Percentiles rank a stretch among this genome's conserved stretches.
phyloP scores from a whole-genome alignment of 2,329 filamentous ascomycete genomes.

The Pseudocercospora pini-densiflorae region DNA sequence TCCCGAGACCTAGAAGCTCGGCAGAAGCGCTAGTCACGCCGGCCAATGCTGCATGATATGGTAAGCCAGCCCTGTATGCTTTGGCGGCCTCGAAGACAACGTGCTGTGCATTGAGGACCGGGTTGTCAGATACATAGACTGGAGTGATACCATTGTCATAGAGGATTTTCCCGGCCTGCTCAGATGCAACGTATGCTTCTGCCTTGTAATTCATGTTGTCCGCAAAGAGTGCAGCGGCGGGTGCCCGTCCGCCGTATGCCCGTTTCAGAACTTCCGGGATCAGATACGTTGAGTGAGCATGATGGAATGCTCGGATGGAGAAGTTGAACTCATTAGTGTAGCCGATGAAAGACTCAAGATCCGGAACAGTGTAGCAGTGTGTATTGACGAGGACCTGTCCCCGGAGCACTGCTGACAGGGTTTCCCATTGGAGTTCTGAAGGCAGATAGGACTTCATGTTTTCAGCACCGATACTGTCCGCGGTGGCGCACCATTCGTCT shows the following conservation, averaged over 20 bases:
- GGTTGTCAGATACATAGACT: slow-evolving; percentile 73
- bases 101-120: slow-evolving; percentile 71
- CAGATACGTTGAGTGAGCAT: slow-evolving; percentile 69
- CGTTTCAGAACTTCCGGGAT: slow-evolving; percentile 63
- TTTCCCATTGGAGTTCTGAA: slow-evolving; percentile 66
- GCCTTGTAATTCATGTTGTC: slow-evolving; percentile 72
- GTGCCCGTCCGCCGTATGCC: slow-evolving; percentile 45
- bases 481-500: slow-evolving; percentile 70
- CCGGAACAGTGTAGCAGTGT: slow-evolving; percentile 71
- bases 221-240: slow-evolving; percentile 65
- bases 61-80: slow-evolving; percentile 48
- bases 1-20: slow-evolving; percentile 45
- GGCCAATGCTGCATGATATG: slow-evolving; percentile 47
- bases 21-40: slow-evolving; percentile 48
- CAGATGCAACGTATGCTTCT: slow-evolving; percentile 67
- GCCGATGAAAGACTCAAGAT: slow-evolving; percentile 70
- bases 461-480: slow-evolving; percentile 55
- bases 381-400: slow-evolving; percentile 72
- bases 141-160: slow-evolving; percentile 68
- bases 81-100: slow-evolving; percentile 64
- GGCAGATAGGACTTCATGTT: slow-evolving; percentile 64
- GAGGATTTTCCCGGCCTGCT: slow-evolving; percentile 68
- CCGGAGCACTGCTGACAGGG: slow-evolving; percentile 64
- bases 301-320: slow-evolving; percentile 68
- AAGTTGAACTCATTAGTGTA: slow-evolving; percentile 76